phyloP scores from a whole-genome alignment of 2,329 filamentous ascomycete genomes.

The Sphaceloma murrayae region DNA sequence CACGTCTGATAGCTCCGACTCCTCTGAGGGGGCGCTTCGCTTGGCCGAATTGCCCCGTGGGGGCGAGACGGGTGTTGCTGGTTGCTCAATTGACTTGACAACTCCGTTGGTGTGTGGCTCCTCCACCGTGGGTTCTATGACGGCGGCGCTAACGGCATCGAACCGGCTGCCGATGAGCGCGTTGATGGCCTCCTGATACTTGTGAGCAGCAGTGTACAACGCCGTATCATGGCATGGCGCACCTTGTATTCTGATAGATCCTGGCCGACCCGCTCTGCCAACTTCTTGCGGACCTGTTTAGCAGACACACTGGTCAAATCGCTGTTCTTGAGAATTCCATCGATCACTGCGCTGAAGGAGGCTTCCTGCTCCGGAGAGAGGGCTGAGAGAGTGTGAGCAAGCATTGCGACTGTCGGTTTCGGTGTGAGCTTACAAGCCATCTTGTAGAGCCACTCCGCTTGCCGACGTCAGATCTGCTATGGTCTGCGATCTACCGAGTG shows the following conservation, averaged over 20 bases:
- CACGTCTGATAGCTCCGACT: slow-evolving; percentile 35
- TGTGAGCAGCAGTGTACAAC: slow-evolving; percentile 19
- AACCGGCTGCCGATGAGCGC: slow-evolving; percentile 42
- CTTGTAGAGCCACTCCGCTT: neutral
- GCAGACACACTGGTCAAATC: slow-evolving; percentile 56
- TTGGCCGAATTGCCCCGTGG: slow-evolving; percentile 29
- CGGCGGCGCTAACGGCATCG: slow-evolving; percentile 34
- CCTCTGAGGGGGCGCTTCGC: slow-evolving; percentile 31
- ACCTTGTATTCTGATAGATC: slow-evolving; percentile 56
- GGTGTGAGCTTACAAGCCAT: slow-evolving; percentile 3
- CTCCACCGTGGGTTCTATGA: slow-evolving; percentile 20
- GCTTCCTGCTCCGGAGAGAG: slow-evolving; percentile 14
- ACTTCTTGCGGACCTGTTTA: slow-evolving; percentile 54
- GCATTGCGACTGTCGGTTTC: neutral
- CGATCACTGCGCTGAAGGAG: slow-evolving; percentile 42
- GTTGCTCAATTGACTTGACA: slow-evolving; percentile 19
- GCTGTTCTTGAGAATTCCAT: slow-evolving; percentile 50
- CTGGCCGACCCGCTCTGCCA: slow-evolving; percentile 51
- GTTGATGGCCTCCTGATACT: slow-evolving; percentile 35
- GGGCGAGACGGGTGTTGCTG: slow-evolving; percentile 18
- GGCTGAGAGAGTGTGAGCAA: neutral
- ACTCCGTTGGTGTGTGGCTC: slow-evolving; percentile 33
- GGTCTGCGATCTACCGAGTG: slow-evolving; percentile 11
- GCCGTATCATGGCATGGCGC: slow-evolving; percentile 17
- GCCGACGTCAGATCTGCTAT: slow-evolving; percentile 1